A percentile compares a stretch with the other conserved stretches of the same genome.
phyloP scores from a whole-genome alignment of 768 basidiomycete species.

The Crepidotus variabilis region DNA sequence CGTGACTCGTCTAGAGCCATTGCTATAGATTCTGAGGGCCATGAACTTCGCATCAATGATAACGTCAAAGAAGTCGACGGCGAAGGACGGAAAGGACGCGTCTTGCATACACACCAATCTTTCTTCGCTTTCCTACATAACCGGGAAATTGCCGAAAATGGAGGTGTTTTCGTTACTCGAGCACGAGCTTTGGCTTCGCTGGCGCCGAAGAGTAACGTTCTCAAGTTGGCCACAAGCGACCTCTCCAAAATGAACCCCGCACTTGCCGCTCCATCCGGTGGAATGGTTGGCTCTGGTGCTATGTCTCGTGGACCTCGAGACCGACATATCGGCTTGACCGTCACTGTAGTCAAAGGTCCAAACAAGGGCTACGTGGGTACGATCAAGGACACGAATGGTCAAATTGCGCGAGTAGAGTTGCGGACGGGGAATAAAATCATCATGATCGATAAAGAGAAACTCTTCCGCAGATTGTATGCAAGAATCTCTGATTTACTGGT shows the following conservation, averaged over 20 bases:
- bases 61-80: conserved; percentile 91
- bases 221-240: conserved; percentile 64
- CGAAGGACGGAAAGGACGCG: conserved; percentile 84
- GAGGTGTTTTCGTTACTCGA: conserved; percentile 92
- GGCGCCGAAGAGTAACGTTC: conserved; percentile 77
- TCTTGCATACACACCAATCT: conserved; percentile 92
- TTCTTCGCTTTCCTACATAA: conserved; percentile 94
- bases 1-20: conserved; percentile 78
- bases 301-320: conserved; percentile 82
- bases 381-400: conserved; percentile 93
- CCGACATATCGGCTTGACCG: conserved; percentile 73
- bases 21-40: conserved; percentile 85
- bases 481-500: neutral
- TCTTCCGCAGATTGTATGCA: conserved; percentile 69
- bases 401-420: conserved; percentile 86
- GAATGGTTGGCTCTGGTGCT: conserved; percentile 75
- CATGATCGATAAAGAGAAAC: conserved; percentile 77
- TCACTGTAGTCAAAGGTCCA: conserved; percentile 81
- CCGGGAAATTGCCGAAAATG: conserved; percentile 85
- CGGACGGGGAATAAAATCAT: conserved; percentile 85
- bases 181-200: conserved; percentile 78
- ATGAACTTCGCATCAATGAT: conserved; percentile 83
- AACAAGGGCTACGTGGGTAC: conserved; percentile 89
- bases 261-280: conserved; percentile 56
- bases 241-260: conserved; percentile 92